These are phyloP conservation scores for Funneliformis geosporum DNA, from an alignment of 192 early-diverging fungal species.

Conservation along the genomic window DNA sequence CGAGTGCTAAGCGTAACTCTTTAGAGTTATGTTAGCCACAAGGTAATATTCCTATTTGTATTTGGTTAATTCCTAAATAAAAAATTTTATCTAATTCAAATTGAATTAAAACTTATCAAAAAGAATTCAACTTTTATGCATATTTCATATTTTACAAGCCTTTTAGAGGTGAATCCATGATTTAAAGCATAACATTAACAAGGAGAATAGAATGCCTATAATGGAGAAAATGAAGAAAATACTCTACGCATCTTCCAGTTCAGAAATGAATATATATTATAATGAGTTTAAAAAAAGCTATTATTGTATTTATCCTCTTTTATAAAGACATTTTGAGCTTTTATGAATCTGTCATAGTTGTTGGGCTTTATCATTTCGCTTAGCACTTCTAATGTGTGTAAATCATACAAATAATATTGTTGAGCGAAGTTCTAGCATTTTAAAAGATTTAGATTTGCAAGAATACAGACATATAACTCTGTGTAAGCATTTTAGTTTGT, in stretches of 20 bases:
- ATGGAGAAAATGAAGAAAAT: neutral
- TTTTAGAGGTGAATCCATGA: neutral
- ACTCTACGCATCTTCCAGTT: neutral
- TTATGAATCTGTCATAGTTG: neutral
- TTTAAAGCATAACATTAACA: neutral
- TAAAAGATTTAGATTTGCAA: neutral
- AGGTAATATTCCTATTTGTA: neutral
- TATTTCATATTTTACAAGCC: neutral
- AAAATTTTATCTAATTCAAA: no score
- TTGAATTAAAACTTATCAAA: neutral
- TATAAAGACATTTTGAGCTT: neutral
- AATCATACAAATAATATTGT: conserved; percentile 1
- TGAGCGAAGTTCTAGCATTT: neutral
- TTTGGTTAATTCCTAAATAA: no score
- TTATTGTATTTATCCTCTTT: neutral
- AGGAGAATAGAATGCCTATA: neutral
- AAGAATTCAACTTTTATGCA: neutral
- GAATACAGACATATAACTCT: neutral
- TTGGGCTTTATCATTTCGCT: neutral
- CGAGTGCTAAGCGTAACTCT: neutral
- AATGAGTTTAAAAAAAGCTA: neutral
- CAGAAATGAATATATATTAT: neutral
- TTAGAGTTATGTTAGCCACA: neutral
- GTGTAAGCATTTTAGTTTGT: neutral
- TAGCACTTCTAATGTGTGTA: neutral